These are phyloP conservation scores for Fonsecaea pedrosoi DNA, from an alignment of 2,329 filamentous ascomycete genomes.

Conservation along the genomic window DNA sequence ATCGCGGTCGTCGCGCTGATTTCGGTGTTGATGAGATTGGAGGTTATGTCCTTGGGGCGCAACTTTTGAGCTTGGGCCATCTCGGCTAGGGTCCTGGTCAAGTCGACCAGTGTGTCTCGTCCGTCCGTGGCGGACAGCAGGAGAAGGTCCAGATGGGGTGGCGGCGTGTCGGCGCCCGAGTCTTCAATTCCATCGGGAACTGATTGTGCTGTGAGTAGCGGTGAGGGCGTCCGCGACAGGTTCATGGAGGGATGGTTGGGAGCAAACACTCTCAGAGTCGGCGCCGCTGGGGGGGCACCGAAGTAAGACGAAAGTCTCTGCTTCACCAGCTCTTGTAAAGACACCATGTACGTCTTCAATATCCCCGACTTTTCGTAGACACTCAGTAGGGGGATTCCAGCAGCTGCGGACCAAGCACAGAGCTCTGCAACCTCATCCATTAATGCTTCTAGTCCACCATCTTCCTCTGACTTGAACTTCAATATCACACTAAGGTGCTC, in stretches of 20 bases:
- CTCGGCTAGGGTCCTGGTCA: conserved; percentile 90
- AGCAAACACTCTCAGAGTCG: conserved; percentile 73
- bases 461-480: conserved; percentile 72
- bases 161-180: conserved; percentile 30
- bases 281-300: conserved; percentile 68
- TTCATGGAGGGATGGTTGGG: conserved; percentile 62
- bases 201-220: conserved; percentile 38
- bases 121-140: conserved; percentile 89
- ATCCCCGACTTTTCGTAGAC: conserved; percentile 89
- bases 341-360: conserved; percentile 86
- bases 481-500: conserved; percentile 88
- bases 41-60: conserved; percentile 78
- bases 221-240: conserved; percentile 27
- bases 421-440: conserved; percentile 92
- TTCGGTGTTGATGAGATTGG: conserved; percentile 87
- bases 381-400: conserved; percentile 84
- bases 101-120: conserved; percentile 89
- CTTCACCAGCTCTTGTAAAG: conserved; percentile 78
- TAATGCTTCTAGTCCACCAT: conserved; percentile 78
- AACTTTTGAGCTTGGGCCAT: conserved; percentile 94
- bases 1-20: conserved; percentile 64
- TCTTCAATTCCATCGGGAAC: conserved; percentile 11
- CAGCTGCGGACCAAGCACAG: conserved; percentile 89
- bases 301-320: conserved; percentile 88
- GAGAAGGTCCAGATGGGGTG: conserved; percentile 65